Evolutionary conservation across 495 filamentous ascomycete genomes (phyloP).

Genomic region (Penicillium pulvis): DNA sequence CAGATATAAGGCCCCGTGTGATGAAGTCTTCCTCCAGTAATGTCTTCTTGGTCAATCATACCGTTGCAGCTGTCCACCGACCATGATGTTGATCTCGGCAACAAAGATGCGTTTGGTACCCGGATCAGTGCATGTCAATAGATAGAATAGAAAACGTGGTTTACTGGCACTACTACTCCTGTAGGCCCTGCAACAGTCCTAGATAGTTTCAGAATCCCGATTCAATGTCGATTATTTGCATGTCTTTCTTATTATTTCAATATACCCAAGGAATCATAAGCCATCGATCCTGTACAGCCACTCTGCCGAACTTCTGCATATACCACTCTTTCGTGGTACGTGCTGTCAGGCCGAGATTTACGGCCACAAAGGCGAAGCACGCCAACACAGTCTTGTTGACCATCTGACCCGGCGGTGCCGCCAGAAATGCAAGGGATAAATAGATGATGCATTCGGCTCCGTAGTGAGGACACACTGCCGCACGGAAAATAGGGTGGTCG

Average conservation of each 20-base stretch:
- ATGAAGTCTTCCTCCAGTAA: slow-evolving; percentile 56
- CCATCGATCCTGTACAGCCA: slow-evolving; percentile 62
- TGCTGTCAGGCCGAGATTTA: slow-evolving; percentile 85
- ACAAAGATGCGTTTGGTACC: no score
- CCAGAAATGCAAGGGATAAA: slow-evolving; percentile 70
- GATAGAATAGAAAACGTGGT: no score
- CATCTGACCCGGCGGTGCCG: slow-evolving; percentile 62
- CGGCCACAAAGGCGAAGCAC: slow-evolving; percentile 69
- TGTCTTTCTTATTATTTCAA: slow-evolving; percentile 26
- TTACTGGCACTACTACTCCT: no score
- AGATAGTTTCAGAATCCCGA: no score
- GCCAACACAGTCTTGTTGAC: slow-evolving; percentile 75
- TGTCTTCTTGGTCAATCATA: slow-evolving; percentile 38
- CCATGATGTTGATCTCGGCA: no score
- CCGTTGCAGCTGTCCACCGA: no score
- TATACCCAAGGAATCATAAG: slow-evolving; percentile 83
- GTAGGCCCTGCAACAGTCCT: no score
- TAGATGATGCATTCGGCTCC: slow-evolving; percentile 86
- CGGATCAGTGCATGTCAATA: no score
- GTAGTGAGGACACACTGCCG: slow-evolving; percentile 86
- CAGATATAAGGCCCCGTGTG: slow-evolving; percentile 46
- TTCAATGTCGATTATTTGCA: not conserved
- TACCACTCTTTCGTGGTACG: slow-evolving; percentile 80
- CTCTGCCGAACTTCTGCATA: slow-evolving; percentile 70
- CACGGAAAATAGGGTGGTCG: slow-evolving; percentile 65